phyloP scores from a whole-genome alignment of 202 grass and related monocot genomes.

The Panicum virgatum region DNA sequence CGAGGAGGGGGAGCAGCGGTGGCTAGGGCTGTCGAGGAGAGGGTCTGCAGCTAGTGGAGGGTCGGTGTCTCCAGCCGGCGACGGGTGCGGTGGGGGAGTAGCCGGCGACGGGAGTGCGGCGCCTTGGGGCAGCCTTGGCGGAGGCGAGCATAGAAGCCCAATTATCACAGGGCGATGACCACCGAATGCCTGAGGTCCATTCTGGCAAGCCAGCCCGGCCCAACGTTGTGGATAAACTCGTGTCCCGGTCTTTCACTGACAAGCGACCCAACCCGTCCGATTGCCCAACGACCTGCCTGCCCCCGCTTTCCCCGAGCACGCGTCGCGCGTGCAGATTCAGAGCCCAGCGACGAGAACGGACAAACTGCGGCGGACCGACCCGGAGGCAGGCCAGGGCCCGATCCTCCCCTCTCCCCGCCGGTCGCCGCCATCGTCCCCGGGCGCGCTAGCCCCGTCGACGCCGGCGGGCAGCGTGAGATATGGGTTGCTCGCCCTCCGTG shows the following conservation, averaged over 20 bases:
- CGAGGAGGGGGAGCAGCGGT: no score
- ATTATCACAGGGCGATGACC: no score
- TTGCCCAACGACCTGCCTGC: not conserved
- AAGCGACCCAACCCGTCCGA: not conserved
- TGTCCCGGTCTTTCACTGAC: not conserved
- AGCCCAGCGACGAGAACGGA: not conserved
- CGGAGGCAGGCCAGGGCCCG: slow-evolving; percentile 6
- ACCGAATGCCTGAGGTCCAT: not conserved
- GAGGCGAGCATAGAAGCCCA: no score
- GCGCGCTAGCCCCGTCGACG: not conserved
- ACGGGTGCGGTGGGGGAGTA: no score
- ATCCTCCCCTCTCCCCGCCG: slow-evolving; percentile 12
- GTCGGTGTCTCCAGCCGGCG: no score
- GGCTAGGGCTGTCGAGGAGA: no score
- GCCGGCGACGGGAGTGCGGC: no score
- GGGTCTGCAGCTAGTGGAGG: no score
- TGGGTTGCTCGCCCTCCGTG: slow-evolving; percentile 88
- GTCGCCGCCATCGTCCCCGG: not conserved
- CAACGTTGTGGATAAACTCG: not conserved
- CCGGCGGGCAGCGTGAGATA: slow-evolving; percentile 21
- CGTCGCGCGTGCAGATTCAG: slow-evolving; percentile 6
- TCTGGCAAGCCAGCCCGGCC: not conserved
- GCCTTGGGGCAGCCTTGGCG: no score
- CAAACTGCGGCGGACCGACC: not conserved
- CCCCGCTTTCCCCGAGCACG: slow-evolving; percentile 29